Base-by-base conservation (phyloP, 2,329 filamentous ascomycete species). In the Apiospora koreana region DNA sequence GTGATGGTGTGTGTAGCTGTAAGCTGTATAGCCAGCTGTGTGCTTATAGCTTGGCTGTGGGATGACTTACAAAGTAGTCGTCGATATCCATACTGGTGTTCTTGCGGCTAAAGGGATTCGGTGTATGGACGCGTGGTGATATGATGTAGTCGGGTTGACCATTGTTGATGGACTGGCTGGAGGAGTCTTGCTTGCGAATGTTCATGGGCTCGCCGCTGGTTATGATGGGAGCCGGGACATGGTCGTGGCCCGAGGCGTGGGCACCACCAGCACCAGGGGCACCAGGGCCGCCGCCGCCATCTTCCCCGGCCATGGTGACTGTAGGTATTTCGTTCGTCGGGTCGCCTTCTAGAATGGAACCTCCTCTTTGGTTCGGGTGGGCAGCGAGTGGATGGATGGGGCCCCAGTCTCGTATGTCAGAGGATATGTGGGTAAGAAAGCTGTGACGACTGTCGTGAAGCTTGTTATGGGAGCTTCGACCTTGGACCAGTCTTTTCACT, bases 31-130 rank as follows among this genome's bases (percentile, higher is more conserved):
- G 41, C 41, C 2, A 12, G 41, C 14, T 77, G 77, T 88, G 88
- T n/a, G n/a, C n/a, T n/a, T n/a, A n/a, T 7, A 97, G 88, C 81
- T 97, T 94, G 86, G 96, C 95, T 6, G 94, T 94, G 0, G 97
- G 86, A 43, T 14, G 21, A 43, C 64, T 65, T 77, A 84, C 82
- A 74, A 85, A 85, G 73, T 85, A 85, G 72, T 83, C 83, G 70
- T 84, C 83, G 3, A 84, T 71, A 69, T 85, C 83, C 31, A 85
- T 75, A 35, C 28, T 58, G 1, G 78, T 79, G 68, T 77, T 76
- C 70, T 74, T 77, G 25, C 78, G 71, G 65, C 78, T 79, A 70
- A 79, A 80, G 7, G 78, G 78, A 54, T 80, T 80, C 21, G 77
- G 77, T 18, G 78, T 77, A 45, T 41, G 38, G 42, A 28, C 64